phyloP scores from a whole-genome alignment of 257 asterid species.

The Primulina eburnea region DNA sequence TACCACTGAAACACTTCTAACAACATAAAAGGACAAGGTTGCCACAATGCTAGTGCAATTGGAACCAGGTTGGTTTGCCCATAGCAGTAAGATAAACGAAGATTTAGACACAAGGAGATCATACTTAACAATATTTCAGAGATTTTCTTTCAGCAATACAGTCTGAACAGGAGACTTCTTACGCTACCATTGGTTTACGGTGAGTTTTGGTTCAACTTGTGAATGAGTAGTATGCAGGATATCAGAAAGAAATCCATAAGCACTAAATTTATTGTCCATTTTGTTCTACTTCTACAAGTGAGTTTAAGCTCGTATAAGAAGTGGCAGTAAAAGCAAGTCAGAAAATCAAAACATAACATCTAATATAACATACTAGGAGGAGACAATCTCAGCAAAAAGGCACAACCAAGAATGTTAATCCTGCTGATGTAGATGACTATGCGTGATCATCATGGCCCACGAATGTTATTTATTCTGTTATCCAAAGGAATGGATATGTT shows the following conservation, averaged over 20 bases:
- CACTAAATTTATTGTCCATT: background rate
- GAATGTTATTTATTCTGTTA: background rate
- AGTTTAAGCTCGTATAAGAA: slow-evolving; percentile 4
- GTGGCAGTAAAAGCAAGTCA: background rate
- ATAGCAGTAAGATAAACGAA: slow-evolving; percentile 10
- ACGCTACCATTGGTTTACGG: background rate
- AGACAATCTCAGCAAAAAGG: background rate
- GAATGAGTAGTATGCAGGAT: slow-evolving; percentile 4
- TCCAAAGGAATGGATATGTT: background rate
- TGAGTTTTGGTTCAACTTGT: background rate
- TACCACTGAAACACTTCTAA: background rate
- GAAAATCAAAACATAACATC: background rate
- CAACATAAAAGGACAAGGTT: slow-evolving; percentile 1
- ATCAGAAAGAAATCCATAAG: background rate
- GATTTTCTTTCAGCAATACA: slow-evolving; percentile 5
- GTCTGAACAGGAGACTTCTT: background rate
- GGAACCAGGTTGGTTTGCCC: slow-evolving; percentile 1
- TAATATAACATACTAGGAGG: background rate
- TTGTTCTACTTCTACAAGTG: background rate
- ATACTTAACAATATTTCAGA: background rate
- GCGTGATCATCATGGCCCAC: background rate
- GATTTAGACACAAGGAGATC: background rate
- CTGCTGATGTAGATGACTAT: background rate
- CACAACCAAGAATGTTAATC: background rate
- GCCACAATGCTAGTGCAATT: background rate